A percentile compares a stretch with the other conserved stretches of the same genome.
Evolutionary conservation across 306 rosid species (phyloP).

Genomic region (Biancaea sappan): DNA sequence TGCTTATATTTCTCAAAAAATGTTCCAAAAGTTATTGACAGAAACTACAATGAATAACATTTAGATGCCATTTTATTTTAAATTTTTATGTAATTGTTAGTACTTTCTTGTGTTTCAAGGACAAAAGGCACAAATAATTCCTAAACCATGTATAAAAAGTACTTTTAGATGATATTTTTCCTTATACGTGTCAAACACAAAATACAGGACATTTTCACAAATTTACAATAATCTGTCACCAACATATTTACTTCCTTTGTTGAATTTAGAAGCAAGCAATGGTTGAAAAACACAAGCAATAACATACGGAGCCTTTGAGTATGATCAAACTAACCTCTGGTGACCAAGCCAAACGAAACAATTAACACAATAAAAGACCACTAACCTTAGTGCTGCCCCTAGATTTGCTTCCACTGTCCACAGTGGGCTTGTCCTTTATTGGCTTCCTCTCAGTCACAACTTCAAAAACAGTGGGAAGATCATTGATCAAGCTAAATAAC

Average conservation of each 20-base stretch:
- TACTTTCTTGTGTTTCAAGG: not conserved
- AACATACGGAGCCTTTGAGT: not conserved
- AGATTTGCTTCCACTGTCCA: conserved; percentile 90
- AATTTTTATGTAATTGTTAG: not conserved
- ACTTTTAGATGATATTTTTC: not conserved
- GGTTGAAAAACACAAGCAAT: not conserved
- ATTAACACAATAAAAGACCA: not conserved
- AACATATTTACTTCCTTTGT: conserved; percentile 3
- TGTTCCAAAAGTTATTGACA: not conserved
- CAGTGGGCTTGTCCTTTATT: conserved; percentile 76
- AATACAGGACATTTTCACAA: not conserved
- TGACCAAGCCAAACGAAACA: conserved; percentile 18
- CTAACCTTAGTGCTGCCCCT: conserved; percentile 85
- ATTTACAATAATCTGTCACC: not conserved
- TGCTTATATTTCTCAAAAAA: not conserved
- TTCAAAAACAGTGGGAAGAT: conserved; percentile 95
- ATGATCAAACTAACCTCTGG: not conserved
- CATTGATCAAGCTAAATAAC: conserved; percentile 92
- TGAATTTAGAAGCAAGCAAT: conserved; percentile 3
- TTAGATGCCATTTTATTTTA: not conserved
- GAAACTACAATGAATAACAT: not conserved
- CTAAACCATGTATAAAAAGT: not conserved
- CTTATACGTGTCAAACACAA: not conserved
- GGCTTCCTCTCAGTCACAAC: conserved; percentile 93
- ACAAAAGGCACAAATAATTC: not conserved